These are phyloP conservation scores for Pelagophyceae sp. DNA, from an alignment of 352 stramenopile species.

Conservation along the genomic window DNA sequence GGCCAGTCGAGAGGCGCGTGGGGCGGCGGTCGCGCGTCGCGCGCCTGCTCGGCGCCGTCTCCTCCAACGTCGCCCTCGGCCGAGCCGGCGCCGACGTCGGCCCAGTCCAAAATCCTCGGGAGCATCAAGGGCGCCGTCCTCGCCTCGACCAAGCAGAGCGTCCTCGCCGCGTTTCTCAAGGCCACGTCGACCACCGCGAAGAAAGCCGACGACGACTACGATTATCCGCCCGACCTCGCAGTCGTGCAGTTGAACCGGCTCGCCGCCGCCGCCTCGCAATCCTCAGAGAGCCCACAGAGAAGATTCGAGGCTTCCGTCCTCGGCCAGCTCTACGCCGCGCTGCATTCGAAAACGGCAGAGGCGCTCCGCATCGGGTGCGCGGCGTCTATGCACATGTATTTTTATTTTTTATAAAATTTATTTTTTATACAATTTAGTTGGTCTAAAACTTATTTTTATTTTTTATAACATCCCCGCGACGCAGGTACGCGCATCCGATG, in stretches of 20 bases:
- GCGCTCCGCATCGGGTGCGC: constrained; percentile 67
- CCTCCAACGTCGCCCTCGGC: too few relatives aligned
- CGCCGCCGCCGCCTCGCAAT: constrained; percentile 43
- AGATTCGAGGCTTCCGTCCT: constrained; percentile 62
- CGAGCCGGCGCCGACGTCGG: not conserved
- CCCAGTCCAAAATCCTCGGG: not conserved
- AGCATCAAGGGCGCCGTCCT: not conserved
- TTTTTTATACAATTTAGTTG: too few relatives aligned
- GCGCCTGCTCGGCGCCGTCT: too few relatives aligned
- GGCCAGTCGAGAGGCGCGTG: too few relatives aligned
- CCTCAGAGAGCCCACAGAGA: constrained; percentile 30
- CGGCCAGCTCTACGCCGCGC: constrained; percentile 66
- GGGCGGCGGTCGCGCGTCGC: too few relatives aligned
- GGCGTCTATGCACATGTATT: too few relatives aligned
- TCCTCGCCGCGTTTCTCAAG: constrained; percentile 60
- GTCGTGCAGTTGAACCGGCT: constrained; percentile 68
- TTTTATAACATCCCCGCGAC: too few relatives aligned
- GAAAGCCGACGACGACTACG: constrained; percentile 75
- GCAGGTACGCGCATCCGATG: constrained; percentile 83
- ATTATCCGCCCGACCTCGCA: constrained; percentile 74
- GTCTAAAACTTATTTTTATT: too few relatives aligned
- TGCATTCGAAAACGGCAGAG: constrained; percentile 64
- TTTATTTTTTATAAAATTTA: too few relatives aligned
- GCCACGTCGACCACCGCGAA: constrained; percentile 61
- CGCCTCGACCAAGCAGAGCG: not conserved